Evolutionary conservation across 345 rosid species (phyloP).

Genomic region (Pseudoturritis turrita): DNA sequence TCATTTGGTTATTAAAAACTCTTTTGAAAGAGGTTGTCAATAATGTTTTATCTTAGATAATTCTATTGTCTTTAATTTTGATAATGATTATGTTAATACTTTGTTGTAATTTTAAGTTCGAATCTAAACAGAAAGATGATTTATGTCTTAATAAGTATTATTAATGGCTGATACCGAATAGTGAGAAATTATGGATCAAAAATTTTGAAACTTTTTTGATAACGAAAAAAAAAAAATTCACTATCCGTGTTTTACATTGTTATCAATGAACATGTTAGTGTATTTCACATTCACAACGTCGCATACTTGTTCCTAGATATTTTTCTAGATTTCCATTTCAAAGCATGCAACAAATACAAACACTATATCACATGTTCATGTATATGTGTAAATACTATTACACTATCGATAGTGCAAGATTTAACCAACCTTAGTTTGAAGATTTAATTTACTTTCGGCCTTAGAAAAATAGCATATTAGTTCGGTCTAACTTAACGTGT

Average conservation of each 20-base stretch:
- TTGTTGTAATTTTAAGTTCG: too few species aligned
- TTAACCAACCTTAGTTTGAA: conserved; percentile 2
- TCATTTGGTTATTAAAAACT: not conserved
- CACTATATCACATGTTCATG: not conserved
- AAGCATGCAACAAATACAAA: conserved; percentile 10
- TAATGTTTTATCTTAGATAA: not conserved
- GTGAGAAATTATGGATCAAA: too few species aligned
- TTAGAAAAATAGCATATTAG: not conserved
- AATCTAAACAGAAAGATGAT: too few species aligned
- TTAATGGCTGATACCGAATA: too few species aligned
- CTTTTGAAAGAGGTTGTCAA: not conserved
- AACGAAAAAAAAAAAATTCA: too few species aligned
- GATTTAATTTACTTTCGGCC: conserved; percentile 7
- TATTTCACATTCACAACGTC: not conserved
- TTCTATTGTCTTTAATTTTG: too few species aligned
- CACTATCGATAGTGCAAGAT: not conserved
- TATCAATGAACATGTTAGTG: not conserved
- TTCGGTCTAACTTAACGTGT: not conserved
- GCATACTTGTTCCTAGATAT: not conserved
- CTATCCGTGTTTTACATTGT: too few species aligned
- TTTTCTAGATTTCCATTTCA: not conserved
- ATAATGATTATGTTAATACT: too few species aligned
- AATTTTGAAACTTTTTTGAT: too few species aligned
- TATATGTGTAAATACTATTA: not conserved
- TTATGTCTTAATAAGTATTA: too few species aligned